Evolutionary conservation across 192 early-diverging fungal species (phyloP), one percentile per base, ranked within the genome.

Genomic region (Coemansia sp.): DNA sequence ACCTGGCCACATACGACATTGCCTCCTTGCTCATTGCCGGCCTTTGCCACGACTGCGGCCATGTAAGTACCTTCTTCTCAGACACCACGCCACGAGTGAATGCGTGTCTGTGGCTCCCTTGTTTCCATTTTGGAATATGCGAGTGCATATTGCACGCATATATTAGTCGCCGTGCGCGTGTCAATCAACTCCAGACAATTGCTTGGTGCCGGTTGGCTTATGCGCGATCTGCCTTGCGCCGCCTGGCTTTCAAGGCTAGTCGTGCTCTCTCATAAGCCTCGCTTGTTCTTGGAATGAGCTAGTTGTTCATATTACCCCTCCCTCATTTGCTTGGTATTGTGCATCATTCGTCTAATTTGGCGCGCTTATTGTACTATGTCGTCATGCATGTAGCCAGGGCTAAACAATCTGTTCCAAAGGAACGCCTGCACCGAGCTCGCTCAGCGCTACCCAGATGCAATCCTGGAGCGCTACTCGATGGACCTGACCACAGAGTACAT

Each of bases 331-430:
- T 14, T 32, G 12, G 19, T 49, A 51, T 40, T 51, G 37, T 57
- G 41, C 24, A 53, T 38, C 45, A n/a, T 1, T 35, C 40, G 14
- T 65, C 36, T 57, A 11, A 22, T 25, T 43, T n/a, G n/a, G n/a
- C n/a, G n/a, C 27, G 54, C 24, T 47, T 72, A 92, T 6, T 53
- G 25, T 53, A 14, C 15, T 53, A 53, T 31, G 3, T n/a, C n/a
- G n/a, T n/a, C 47, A 43, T 40, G 24, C 31, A 32, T 70, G 56
- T 90, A 79, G 77, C 95, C 96, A 7, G 96, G 96, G 15, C 75
- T 90, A 32, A 96, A 96, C 84, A 98, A 98, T 60, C 80, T 94
- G 6, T 98, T 90, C 65, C 92, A 97, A 79, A 89, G 93, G 32
- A 94, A 97, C 74, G 87, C 93, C 15, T 81, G 90, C 60, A 92